These are phyloP conservation scores for Colletotrichum salicis DNA, from an alignment of 2,329 filamentous ascomycete species.

Conservation along the genomic window DNA sequence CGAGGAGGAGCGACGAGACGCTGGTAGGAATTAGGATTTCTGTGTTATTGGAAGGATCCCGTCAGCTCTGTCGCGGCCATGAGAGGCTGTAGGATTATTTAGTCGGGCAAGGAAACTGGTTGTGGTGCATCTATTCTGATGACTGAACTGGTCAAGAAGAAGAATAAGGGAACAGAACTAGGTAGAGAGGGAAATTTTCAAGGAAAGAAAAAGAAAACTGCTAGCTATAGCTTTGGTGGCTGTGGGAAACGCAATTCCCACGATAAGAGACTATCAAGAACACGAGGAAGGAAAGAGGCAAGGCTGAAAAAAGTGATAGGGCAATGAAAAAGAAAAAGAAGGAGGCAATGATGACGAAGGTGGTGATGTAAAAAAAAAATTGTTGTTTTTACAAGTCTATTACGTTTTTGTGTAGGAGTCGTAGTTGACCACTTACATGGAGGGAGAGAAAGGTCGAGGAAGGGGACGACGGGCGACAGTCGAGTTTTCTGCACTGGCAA, in stretches of 20 bases:
- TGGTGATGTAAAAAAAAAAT: neutral
- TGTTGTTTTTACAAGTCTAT: neutral
- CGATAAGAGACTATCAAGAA: neutral
- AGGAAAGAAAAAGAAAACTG: conserved; percentile 7
- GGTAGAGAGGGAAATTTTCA: neutral
- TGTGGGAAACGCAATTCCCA: neutral
- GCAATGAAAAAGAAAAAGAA: neutral
- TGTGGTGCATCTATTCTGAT: conserved; percentile 4
- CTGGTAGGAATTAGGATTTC: conserved; percentile 27
- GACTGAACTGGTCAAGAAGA: conserved; percentile 1
- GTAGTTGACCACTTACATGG: conserved; percentile 35
- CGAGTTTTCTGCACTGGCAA: conserved; percentile 36
- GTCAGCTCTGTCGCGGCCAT: conserved; percentile 30
- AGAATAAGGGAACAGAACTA: neutral
- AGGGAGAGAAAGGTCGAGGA: conserved; percentile 11
- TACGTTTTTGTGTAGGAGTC: neutral
- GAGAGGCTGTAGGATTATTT: neutral
- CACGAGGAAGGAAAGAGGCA: neutral
- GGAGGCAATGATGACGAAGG: conserved; percentile 3
- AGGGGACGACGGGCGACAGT: conserved; percentile 18
- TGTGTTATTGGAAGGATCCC: conserved; percentile 16
- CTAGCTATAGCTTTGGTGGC: neutral
- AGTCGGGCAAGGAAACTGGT: neutral
- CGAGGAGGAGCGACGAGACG: conserved; percentile 10
- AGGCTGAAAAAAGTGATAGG: too few relatives aligned